Base-by-base conservation (phyloP, 768 basidiomycete species). In the Holtermanniella nyarrowii region DNA sequence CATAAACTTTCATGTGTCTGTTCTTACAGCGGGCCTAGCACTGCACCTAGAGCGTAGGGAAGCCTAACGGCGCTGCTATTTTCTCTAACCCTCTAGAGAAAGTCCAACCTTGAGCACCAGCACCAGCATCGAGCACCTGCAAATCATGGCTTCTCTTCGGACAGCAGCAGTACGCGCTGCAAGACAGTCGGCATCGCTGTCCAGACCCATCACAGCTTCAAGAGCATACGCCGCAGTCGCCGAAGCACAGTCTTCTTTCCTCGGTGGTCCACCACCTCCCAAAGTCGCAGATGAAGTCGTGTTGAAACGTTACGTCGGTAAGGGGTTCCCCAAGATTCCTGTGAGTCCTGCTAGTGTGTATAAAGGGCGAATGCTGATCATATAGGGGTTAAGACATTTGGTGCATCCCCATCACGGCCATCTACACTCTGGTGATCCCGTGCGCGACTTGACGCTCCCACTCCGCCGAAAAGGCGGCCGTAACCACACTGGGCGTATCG, bases 401-500 rank as follows among this genome's bases (percentile, higher is more conserved):
- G 79, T 80, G 26, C 81, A 84, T n/a, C 86, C 88, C 2, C 74
- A 88, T 46, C 83, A 85, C 58, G 77, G 78, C 3, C 89, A 97
- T 61, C 66, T 97, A 20, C 91, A 83, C 75, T 77, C 81, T 57
- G 90, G 95, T 24, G 75, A 82, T n/a, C 91, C 95, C 5, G 71
- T 93, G 16, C 82, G 87, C 21, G 73, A 78, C 13, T 81, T 99
- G 49, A 99, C 93, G 5, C 72, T 83, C 41, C 78, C 91, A 5
- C 78, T 83, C 56, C 81, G 93, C 49, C 83, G 80, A 71, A 83
- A 80, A 14, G 95, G 95, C 26, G 95, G 95, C 0, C 77, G 95
- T 22, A 91, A 91, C 68, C 62, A 77, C 25, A 78, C 81, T 14
- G 95, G 95, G 1, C 79, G 78, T 37, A 87, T 96, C 57, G 91